These are phyloP conservation scores for Zarea fungicola DNA, from an alignment of 2,329 filamentous ascomycete genomes.

Conservation along the genomic window DNA sequence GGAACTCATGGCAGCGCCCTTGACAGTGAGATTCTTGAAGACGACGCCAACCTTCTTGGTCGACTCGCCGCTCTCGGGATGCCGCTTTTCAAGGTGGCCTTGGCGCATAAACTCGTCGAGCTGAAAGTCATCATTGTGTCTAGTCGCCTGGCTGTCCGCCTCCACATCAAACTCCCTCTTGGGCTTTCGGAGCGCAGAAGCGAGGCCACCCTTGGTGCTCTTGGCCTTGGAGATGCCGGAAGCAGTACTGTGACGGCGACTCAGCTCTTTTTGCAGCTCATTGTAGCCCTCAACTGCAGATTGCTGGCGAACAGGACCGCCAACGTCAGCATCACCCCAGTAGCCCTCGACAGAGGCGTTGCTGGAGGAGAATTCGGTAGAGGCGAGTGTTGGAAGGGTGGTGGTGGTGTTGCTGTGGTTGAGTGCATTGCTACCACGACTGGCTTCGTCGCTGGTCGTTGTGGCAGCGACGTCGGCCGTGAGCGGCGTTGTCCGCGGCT, in stretches of 20 bases:
- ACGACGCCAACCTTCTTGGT: conserved; percentile 74
- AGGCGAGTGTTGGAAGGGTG: neutral
- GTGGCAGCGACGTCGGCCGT: conserved; percentile 1
- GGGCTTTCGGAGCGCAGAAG: conserved; percentile 5
- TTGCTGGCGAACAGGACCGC: conserved; percentile 17
- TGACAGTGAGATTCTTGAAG: conserved; percentile 71
- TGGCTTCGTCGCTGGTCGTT: neutral
- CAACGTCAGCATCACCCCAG: conserved; percentile 22
- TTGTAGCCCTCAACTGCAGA: conserved; percentile 17
- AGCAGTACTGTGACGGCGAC: conserved; percentile 14
- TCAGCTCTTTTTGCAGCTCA: conserved; percentile 21
- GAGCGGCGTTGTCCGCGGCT: conserved; percentile 4
- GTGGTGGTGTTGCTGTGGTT: neutral
- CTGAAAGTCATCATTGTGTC: conserved; percentile 55
- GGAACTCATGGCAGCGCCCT: conserved; percentile 61
- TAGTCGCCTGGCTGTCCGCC: conserved; percentile 12
- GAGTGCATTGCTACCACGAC: no score
- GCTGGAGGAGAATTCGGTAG: conserved; percentile 5
- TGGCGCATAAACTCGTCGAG: conserved; percentile 66
- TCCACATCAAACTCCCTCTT: conserved; percentile 8
- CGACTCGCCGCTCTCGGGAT: conserved; percentile 51
- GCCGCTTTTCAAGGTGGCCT: conserved; percentile 70
- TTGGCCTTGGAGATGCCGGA: conserved; percentile 8
- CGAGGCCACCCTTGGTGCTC: neutral
- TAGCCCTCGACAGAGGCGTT: conserved; percentile 18